Evolutionary conservation across 257 asterid genomes (phyloP), one percentile per base, ranked within the genome.

Genomic region (Gentiana dahurica): DNA sequence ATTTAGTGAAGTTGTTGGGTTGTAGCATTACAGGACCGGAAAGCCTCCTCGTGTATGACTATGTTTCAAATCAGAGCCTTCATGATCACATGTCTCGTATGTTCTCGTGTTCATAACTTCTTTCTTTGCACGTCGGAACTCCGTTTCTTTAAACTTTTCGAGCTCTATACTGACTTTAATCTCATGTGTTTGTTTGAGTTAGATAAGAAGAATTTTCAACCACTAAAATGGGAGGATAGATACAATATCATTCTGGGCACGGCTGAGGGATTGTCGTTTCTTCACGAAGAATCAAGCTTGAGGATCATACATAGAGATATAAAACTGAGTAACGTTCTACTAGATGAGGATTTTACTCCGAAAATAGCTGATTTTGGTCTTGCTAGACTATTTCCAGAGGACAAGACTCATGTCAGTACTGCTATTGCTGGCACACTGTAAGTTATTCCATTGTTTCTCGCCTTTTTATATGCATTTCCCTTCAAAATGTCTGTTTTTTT

Each of bases 21-120:
- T 86, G 88, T 81, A 83, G 95, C 81, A 75, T 84, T 58, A 78
- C 90, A 34, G 95, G 94, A 47, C 95, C 95, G 1, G 95, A 83
- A 69, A 83, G 94, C 50, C 83, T 86, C 48, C 91, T 86, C 5
- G 94, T 83, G 43, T 86, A 84, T 12, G 95, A 79, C 55, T 86
- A 70, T 0, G 76, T 79, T 50, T 72, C 95, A n/a, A 86, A 84
- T 55, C 83, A 77, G 49, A 86, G 94, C 76, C 86, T 86, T 52
- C 84, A 72, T 10, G 85, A 83, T 39, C 77, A 76, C 54, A 63
- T 83, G 11, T 77, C 73, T 4, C 93, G 94, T 86, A 55, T 36
- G 9, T 41, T 57, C 61, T 44, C 65, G 67, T 37, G 7, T 34
- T 15, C 3, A 48, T 4, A 53, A 52, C 71, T 71, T 49, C 49